Evolutionary conservation across 352 stramenopile genomes (phyloP).

Genomic region (Blastocystis sp.): DNA sequence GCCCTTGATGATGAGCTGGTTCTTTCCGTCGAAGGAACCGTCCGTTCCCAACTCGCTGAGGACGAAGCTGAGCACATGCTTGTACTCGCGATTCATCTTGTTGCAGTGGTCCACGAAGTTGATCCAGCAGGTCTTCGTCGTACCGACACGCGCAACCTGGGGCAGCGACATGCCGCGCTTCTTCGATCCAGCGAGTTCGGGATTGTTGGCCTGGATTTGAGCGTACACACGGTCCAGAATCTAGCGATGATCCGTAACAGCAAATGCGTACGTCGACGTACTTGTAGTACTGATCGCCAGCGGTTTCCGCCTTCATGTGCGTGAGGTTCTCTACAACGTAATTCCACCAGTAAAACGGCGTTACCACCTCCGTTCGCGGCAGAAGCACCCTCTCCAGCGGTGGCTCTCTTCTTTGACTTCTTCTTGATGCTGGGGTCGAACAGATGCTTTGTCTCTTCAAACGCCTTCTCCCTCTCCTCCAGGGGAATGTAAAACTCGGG

Average conservation of each 20-base stretch:
- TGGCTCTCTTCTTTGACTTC: conserved; percentile 58
- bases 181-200: conserved; percentile 19
- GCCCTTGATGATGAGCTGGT: conserved; percentile 95
- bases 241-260: not conserved
- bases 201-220: conserved; percentile 54
- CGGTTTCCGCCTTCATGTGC: conserved; percentile 48
- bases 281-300: conserved; percentile 40
- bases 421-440: conserved; percentile 39
- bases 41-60: conserved; percentile 96
- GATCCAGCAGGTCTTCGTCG: conserved; percentile 71
- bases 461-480: conserved; percentile 24
- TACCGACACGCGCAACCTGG: conserved; percentile 61
- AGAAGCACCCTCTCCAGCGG: conserved; percentile 10
- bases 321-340: not conserved
- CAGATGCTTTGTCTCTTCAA: conserved; percentile 46
- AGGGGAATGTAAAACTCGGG: conserved; percentile 53
- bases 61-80: conserved; percentile 99
- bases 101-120: conserved; percentile 80
- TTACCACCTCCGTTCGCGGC: not conserved
- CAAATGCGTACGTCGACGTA: conserved; percentile 19
- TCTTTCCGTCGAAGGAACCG: conserved; percentile 96
- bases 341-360: not conserved
- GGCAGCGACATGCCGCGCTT: conserved; percentile 42
- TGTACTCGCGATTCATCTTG: conserved; percentile 95
- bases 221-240: conserved; percentile 55